These are phyloP conservation scores for Globisporangium radiosum DNA, from an alignment of 352 stramenopile genomes.

Conservation along the genomic window DNA sequence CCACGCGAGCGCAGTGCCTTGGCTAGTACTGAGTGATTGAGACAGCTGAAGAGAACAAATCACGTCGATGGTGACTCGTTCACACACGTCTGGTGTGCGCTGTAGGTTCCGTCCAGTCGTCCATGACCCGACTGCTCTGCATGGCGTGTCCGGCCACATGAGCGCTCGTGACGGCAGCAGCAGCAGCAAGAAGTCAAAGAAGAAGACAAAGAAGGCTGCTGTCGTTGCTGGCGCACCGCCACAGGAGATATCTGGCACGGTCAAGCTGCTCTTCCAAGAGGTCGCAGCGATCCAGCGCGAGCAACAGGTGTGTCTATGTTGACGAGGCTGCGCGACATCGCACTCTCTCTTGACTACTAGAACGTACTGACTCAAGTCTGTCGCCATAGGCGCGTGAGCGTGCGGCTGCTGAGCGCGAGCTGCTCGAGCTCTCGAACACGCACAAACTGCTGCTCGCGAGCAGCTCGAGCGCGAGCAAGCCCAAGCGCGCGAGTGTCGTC, in stretches of 20 bases:
- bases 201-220: slow-evolving; percentile 16
- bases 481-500: slow-evolving; percentile 6
- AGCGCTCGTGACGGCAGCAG: neutral
- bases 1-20: neutral
- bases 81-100: neutral
- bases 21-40: neutral
- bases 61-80: no score
- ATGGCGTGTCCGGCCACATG: neutral
- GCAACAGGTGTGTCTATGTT: slow-evolving; percentile 19
- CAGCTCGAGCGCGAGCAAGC: slow-evolving; percentile 7
- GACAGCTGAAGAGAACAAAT: no score
- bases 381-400: slow-evolving; percentile 19
- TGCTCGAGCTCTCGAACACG: slow-evolving; percentile 32
- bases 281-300: slow-evolving; percentile 42
- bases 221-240: slow-evolving; percentile 24
- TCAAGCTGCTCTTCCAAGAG: slow-evolving; percentile 68
- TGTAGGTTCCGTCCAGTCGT: slow-evolving; percentile 7
- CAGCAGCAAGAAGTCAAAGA: neutral
- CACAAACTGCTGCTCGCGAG: slow-evolving; percentile 18
- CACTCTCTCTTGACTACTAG: no score
- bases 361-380: neutral
- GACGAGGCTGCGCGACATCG: neutral
- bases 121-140: neutral
- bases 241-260: slow-evolving; percentile 54
- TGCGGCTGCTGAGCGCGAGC: slow-evolving; percentile 27